Conservation (phyloP, 1,284 basidiomycete genomes). For the Ceratobasidium sp. region DNA sequence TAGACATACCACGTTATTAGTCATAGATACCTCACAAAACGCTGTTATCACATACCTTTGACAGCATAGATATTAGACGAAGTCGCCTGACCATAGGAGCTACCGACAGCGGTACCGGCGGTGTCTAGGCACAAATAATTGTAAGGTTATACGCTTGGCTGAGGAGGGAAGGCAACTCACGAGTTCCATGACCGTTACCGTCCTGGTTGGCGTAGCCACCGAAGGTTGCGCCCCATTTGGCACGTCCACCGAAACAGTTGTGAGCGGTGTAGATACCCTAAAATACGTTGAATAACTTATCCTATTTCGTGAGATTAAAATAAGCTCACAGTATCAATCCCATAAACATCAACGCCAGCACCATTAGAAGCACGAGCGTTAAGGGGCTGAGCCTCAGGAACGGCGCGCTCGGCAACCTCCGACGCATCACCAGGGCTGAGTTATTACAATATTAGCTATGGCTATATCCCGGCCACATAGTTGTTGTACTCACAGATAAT, state of each 20-base stretch:
- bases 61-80: slow-evolving; percentile 92
- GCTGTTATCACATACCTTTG: slow-evolving; percentile 64
- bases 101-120: slow-evolving; percentile 63
- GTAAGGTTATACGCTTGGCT: not conserved
- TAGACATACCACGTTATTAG: not conserved
- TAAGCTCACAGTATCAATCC: slow-evolving; percentile 43
- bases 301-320: not conserved
- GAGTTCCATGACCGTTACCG: slow-evolving; percentile 48
- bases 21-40: not conserved
- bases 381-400: not conserved
- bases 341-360: slow-evolving; percentile 45
- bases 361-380: slow-evolving; percentile 8
- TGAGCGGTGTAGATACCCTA: slow-evolving; percentile 69
- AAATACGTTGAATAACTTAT: not conserved
- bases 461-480: no score
- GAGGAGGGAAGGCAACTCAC: not conserved
- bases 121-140: slow-evolving; percentile 21
- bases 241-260: slow-evolving; percentile 69
- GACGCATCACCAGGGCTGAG: slow-evolving; percentile 22
- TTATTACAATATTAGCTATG: not conserved
- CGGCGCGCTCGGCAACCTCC: not conserved
- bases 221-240: slow-evolving; percentile 67
- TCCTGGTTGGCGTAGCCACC: slow-evolving; percentile 53
- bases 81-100: slow-evolving; percentile 95
- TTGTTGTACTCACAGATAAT: slow-evolving; percentile 21